Evolutionary conservation across 768 basidiomycete genomes (phyloP).

Genomic region (Suillus cothurnatus): DNA sequence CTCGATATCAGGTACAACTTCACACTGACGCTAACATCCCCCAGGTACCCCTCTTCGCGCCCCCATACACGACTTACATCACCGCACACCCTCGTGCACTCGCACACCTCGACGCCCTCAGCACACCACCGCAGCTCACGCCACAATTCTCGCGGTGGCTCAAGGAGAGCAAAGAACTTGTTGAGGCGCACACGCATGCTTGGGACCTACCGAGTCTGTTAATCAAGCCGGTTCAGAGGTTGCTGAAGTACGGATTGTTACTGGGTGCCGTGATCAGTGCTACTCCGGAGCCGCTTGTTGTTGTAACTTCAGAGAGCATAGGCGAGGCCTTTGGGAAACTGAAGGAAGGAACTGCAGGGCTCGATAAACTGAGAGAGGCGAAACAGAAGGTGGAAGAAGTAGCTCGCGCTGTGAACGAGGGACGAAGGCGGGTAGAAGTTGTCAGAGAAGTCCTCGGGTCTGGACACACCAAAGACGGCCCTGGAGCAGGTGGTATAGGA

Average conservation of each 20-base stretch:
- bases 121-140: conserved; percentile 48
- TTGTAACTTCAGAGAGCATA: not conserved
- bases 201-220: conserved; percentile 94
- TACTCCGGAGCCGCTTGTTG: conserved; percentile 53
- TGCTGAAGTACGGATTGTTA: conserved; percentile 92
- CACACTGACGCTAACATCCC: not conserved
- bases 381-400: conserved; percentile 68
- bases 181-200: conserved; percentile 76
- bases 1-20: not conserved
- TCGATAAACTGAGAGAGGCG: conserved; percentile 50
- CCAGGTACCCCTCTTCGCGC: conserved; percentile 71
- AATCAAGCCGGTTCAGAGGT: conserved; percentile 96
- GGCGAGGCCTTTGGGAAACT: conserved; percentile 15
- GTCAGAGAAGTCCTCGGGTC: conserved; percentile 70
- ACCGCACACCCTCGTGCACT: conserved; percentile 77
- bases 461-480: conserved; percentile 35
- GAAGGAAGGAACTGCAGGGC: conserved; percentile 14
- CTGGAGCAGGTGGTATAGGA: conserved; percentile 42
- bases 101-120: conserved; percentile 57
- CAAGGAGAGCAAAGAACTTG: conserved; percentile 62
- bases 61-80: conserved; percentile 78
- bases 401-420: conserved; percentile 78
- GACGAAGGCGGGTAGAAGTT: conserved; percentile 72
- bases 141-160: conserved; percentile 51
- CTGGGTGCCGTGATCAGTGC: conserved; percentile 75